Evolutionary conservation across 2,329 filamentous ascomycete genomes (phyloP).

Genomic region (Cladosporium sp.): DNA sequence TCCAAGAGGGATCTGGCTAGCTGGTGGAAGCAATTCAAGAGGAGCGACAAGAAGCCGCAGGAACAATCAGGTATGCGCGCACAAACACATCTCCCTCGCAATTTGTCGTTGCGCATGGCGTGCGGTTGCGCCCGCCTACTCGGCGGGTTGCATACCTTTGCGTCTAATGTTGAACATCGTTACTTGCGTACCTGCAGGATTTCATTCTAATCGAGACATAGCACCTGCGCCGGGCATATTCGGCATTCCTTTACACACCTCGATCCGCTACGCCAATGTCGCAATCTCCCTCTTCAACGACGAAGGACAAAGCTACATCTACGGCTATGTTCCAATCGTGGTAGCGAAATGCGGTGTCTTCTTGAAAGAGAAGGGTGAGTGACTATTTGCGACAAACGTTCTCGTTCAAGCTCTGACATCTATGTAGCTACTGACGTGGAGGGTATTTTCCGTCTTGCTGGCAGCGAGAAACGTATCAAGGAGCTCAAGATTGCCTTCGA

Average conservation of each 20-base stretch:
- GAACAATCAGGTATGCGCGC: conserved; percentile 56
- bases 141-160: no score
- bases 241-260: conserved; percentile 85
- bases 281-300: conserved; percentile 95
- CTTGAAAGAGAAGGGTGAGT: conserved; percentile 91
- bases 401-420: not conserved
- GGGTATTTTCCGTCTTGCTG: conserved; percentile 93
- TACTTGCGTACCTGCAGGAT: no score
- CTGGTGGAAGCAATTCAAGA: conserved; percentile 97
- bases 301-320: conserved; percentile 91
- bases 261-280: conserved; percentile 96
- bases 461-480: conserved; percentile 97
- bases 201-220: conserved; percentile 1
- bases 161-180: no score
- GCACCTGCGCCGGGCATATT: conserved; percentile 68
- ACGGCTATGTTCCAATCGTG: conserved; percentile 97
- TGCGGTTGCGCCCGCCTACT: not conserved
- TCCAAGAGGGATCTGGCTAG: conserved; percentile 85
- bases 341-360: conserved; percentile 98
- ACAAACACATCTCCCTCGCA: not conserved
- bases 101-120: not conserved
- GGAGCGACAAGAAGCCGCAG: conserved; percentile 56
- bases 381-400: not conserved
- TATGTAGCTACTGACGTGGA: conserved; percentile 80
- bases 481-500: conserved; percentile 90